Percentiles rank a stretch among this genome's conserved stretches.
Conservation (phyloP, 768 basidiomycete genomes). For the Trametes elegans region DNA sequence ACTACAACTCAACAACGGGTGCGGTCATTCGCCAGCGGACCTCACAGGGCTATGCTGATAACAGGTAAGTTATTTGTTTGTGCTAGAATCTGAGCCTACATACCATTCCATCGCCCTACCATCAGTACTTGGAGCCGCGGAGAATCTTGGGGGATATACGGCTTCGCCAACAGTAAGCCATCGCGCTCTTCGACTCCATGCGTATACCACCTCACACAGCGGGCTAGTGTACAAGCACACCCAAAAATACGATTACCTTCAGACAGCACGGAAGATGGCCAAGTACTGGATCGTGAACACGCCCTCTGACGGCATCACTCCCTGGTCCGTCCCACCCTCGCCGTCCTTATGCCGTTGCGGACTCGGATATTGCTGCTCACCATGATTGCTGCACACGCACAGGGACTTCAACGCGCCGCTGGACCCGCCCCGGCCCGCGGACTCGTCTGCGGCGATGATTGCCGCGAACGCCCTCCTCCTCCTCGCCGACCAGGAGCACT, state of each 20-base stretch:
- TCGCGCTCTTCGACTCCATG: slow-evolving; percentile 9
- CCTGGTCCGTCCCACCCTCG: slow-evolving; percentile 46
- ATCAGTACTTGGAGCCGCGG: slow-evolving; percentile 74
- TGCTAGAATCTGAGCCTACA: neutral
- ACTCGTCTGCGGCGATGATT: slow-evolving; percentile 69
- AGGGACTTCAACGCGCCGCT: slow-evolving; percentile 77
- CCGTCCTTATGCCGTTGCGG: too few species aligned
- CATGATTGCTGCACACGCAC: neutral
- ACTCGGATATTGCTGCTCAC: neutral
- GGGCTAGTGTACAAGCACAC: slow-evolving; percentile 59
- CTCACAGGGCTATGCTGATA: slow-evolving; percentile 59
- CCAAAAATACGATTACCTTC: slow-evolving; percentile 46
- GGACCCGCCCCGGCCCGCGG: slow-evolving; percentile 55
- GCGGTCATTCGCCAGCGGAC: slow-evolving; percentile 55
- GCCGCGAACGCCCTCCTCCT: slow-evolving; percentile 58
- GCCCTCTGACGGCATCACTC: slow-evolving; percentile 61
- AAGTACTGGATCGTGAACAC: slow-evolving; percentile 58
- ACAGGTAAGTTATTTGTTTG: slow-evolving; percentile 22
- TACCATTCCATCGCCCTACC: neutral
- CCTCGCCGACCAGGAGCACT: slow-evolving; percentile 43
- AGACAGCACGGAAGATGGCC: slow-evolving; percentile 59
- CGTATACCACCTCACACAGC: neutral
- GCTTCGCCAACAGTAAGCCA: slow-evolving; percentile 68
- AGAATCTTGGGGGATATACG: slow-evolving; percentile 70
- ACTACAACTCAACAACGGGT: slow-evolving; percentile 67